These are phyloP conservation scores for Populus pruinosa DNA, from an alignment of 345 rosid genomes.

Conservation along the genomic window DNA sequence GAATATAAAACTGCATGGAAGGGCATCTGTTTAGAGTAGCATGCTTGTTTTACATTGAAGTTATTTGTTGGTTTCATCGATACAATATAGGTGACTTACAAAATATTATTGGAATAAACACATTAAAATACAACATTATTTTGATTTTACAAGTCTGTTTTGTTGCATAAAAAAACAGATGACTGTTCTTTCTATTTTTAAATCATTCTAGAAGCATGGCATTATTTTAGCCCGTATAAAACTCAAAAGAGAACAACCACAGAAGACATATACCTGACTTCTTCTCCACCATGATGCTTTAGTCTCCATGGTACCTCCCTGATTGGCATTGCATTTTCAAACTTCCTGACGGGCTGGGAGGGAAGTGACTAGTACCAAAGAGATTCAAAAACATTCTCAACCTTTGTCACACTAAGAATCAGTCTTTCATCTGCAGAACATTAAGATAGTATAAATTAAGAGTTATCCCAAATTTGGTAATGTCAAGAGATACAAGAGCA, in stretches of 20 bases:
- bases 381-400: background rate
- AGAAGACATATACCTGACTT: background rate
- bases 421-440: slow-evolving; percentile 27
- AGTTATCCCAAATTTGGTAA: slow-evolving; percentile 4
- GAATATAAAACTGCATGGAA: too few species aligned
- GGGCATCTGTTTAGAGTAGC: too few species aligned
- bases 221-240: too few species aligned
- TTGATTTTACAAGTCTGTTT: too few species aligned
- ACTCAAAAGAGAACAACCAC: background rate
- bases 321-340: background rate
- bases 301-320: background rate
- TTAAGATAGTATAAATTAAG: slow-evolving; percentile 12
- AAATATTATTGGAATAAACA: too few species aligned
- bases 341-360: background rate
- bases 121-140: too few species aligned
- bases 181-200: background rate
- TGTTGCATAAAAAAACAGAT: too few species aligned
- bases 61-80: too few species aligned
- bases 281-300: background rate
- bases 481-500: background rate
- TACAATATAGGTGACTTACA: too few species aligned
- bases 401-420: slow-evolving; percentile 1
- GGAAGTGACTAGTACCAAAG: background rate
- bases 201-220: too few species aligned
- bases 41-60: too few species aligned